Evolutionary conservation across 108 stramenopile genomes (phyloP).

Genomic region (Phaeodactylum tricornutum): DNA sequence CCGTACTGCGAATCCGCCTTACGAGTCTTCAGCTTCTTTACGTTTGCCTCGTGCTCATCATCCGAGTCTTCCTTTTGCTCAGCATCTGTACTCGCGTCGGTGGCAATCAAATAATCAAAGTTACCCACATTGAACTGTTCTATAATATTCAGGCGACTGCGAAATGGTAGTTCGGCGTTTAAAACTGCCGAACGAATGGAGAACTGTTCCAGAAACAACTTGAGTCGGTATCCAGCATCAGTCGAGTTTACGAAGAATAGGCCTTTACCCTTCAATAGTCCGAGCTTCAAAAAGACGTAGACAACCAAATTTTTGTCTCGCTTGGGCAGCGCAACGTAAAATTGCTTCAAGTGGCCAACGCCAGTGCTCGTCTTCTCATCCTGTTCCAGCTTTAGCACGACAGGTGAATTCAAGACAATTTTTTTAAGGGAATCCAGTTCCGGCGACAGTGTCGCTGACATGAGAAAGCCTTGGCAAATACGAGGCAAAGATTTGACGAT

Average conservation of each 20-base stretch:
- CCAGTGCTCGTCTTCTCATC: conserved; percentile 30
- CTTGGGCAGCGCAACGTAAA: conserved; percentile 65
- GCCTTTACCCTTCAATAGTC: conserved; percentile 90
- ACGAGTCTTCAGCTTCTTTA: conserved; percentile 11
- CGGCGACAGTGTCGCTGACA: conserved; percentile 93
- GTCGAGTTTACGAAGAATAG: conserved; percentile 95
- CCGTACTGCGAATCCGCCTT: conserved; percentile 74
- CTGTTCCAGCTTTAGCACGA: conserved; percentile 90
- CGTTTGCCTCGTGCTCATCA: conserved; percentile 30
- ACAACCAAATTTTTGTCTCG: conserved; percentile 88
- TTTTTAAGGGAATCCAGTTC: conserved; percentile 89
- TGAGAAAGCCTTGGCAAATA: conserved; percentile 93
- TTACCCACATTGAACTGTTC: conserved; percentile 98
- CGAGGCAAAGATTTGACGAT: conserved; percentile 82
- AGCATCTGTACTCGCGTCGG: conserved; percentile 80
- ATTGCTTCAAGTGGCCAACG: conserved; percentile 79
- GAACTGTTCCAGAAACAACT: conserved; percentile 96
- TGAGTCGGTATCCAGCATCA: conserved; percentile 88
- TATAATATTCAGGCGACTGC: conserved; percentile 89
- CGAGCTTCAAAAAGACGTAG: conserved; percentile 90
- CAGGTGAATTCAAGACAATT: conserved; percentile 89
- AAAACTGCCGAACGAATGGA: conserved; percentile 92
- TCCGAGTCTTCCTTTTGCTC: conserved; percentile 25
- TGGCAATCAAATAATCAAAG: conserved; percentile 97
- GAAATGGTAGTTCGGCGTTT: conserved; percentile 93